A percentile compares a stretch with the other conserved stretches of the same genome.
Evolutionary conservation across 2,329 filamentous ascomycete species (phyloP).

Genomic region (Aspergillus sp.): DNA sequence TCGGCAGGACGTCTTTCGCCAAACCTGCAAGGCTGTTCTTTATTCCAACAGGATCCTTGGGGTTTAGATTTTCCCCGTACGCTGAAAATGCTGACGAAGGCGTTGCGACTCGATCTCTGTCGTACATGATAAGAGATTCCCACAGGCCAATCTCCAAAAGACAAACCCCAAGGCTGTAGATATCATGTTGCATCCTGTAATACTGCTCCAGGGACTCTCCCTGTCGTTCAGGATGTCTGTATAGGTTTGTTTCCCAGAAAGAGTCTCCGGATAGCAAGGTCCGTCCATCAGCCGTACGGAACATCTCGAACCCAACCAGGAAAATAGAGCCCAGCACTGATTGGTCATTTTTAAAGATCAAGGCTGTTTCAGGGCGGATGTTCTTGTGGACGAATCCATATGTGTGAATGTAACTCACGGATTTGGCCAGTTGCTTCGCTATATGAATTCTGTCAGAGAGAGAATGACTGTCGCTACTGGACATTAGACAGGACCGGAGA

Average conservation of each 20-base stretch:
- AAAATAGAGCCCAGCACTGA: conserved; percentile 24
- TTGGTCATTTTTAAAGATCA: conserved; percentile 18
- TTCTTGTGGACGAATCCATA: conserved; percentile 30
- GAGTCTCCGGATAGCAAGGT: conserved; percentile 34
- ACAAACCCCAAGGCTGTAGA: conserved; percentile 53
- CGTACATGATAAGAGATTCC: conserved; percentile 20
- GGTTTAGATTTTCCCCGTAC: neutral
- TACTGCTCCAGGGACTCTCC: conserved; percentile 32
- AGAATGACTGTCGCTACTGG: conserved; percentile 8
- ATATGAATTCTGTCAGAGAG: conserved; percentile 26
- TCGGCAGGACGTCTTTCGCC: neutral
- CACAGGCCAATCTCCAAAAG: conserved; percentile 49
- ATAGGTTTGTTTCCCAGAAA: conserved; percentile 43
- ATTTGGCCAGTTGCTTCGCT: conserved; percentile 20
- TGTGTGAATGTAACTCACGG: conserved; percentile 23
- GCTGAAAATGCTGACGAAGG: neutral
- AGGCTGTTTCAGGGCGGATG: conserved; percentile 28
- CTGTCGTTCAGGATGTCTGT: conserved; percentile 48
- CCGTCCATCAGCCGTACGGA: conserved; percentile 30
- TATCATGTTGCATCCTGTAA: conserved; percentile 52
- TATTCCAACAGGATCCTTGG: neutral
- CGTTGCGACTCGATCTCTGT: neutral
- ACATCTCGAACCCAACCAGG: conserved; percentile 43
- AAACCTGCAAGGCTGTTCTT: neutral
- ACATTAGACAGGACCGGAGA: conserved; percentile 14